Evolutionary conservation across 306 rosid species (phyloP).

Genomic region (Quercus ilex): DNA sequence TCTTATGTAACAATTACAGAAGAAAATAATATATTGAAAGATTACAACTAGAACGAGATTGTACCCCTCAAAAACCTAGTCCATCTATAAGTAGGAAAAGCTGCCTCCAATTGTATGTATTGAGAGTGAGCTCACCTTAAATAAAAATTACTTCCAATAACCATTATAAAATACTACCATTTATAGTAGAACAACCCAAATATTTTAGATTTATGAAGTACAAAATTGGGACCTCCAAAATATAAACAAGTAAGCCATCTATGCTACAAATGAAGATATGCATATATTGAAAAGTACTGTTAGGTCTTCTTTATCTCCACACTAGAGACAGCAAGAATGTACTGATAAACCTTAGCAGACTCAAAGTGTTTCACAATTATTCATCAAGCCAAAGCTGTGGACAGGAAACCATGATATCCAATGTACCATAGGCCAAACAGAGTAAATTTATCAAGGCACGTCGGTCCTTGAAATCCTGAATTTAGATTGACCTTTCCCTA

Average conservation of each 20-base stretch:
- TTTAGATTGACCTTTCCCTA: too few species aligned
- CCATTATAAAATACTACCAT: neutral
- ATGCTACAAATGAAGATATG: neutral
- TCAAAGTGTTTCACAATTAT: neutral
- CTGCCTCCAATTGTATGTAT: neutral
- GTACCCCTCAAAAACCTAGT: neutral
- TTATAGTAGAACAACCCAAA: neutral
- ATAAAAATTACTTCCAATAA: neutral
- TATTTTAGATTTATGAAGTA: neutral
- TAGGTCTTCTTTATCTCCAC: neutral
- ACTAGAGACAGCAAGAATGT: neutral
- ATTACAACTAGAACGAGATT: neutral
- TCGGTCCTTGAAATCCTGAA: neutral
- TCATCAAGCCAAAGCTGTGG: neutral
- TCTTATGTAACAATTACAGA: neutral
- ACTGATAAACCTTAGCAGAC: neutral
- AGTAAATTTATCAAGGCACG: neutral
- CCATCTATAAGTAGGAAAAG: neutral
- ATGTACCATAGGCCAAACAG: conserved; percentile 1
- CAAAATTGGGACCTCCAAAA: neutral
- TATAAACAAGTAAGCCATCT: neutral
- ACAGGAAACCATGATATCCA: neutral
- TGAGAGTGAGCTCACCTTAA: neutral
- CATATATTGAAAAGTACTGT: neutral
- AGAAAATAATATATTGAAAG: neutral